Evolutionary conservation across 2,329 filamentous ascomycete genomes (phyloP), one percentile per base, ranked within the genome.

Genomic region (Decorospora gaudefroyi): DNA sequence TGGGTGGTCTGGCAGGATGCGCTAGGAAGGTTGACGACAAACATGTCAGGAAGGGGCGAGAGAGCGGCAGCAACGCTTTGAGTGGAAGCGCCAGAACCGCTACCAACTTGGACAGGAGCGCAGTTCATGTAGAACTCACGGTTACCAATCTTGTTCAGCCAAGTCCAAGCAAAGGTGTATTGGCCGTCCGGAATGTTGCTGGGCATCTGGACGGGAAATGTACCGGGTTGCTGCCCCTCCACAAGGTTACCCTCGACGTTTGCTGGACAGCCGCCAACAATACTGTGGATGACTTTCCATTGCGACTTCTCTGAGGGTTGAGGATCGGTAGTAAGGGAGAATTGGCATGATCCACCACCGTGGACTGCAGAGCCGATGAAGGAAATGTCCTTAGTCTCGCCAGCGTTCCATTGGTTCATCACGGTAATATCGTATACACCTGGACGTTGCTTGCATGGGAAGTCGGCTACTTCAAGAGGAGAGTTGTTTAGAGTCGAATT

Each of bases 101-200:
- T 73, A 0, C 81, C 81, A 16, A 97, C 77, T 0, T 77, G 79
- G 33, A 95, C 70, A 0, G 88, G 83, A 0, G 87, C 89, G 59
- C 92, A 99, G 79, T 96, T 95, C 90, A 96, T 95, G 78, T 97
- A 96, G 79, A 96, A 90, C 68, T 97, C 93, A 1, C 91, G 85
- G 75, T 96, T 96, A 2, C 93, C 93, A 7, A 95, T 64, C 47
- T 86, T 87, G 72, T 97, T 97, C 72, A 95, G 83, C 93, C 93
- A 97, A 0, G 90, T 90, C 90, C 91, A 97, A 0, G 89, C 88
- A 4, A 97, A 76, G 0, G 85, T 87, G 35, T 88, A 92, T 13
- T 86, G 78, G 1, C 92, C 93, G 0, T 83, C 72, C 2, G 85
- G 82, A 19, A 96, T 78, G 10, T 83, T 79, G 0, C 78, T 65